phyloP scores from a whole-genome alignment of 2,329 filamentous ascomycete genomes.

The Scytalidium lignicola region DNA sequence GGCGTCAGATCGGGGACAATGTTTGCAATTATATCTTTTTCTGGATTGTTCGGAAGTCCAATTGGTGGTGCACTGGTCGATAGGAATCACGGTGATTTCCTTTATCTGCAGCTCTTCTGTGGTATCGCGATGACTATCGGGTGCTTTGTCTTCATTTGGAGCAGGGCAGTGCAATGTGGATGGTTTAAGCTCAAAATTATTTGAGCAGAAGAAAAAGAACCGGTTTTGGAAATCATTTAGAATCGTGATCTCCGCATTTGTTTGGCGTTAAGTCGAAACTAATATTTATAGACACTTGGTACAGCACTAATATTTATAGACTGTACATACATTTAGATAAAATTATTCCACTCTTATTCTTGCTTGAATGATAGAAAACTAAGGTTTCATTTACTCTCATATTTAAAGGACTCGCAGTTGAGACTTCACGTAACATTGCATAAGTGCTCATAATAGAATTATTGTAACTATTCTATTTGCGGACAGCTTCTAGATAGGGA shows the following conservation, averaged over 20 bases:
- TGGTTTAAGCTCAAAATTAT: constrained; percentile 19
- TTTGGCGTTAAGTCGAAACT: background rate
- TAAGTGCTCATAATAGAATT: no score
- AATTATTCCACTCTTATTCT: no score
- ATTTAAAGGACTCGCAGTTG: no score
- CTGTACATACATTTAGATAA: background rate
- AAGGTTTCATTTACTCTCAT: no score
- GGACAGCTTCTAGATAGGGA: no score
- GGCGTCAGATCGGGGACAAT: constrained; percentile 62
- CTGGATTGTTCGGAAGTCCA: constrained; percentile 61
- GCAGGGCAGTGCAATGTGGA: constrained; percentile 28
- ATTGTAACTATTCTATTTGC: no score
- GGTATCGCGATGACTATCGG: constrained; percentile 47
- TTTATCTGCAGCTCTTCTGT: constrained; percentile 56
- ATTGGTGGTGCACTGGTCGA: constrained; percentile 59
- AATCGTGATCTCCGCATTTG: background rate
- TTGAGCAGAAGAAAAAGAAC: constrained; percentile 4
- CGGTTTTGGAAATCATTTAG: background rate
- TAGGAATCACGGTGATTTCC: constrained; percentile 43
- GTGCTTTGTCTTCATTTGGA: constrained; percentile 31
- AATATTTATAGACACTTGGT: no score
- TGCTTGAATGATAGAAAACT: no score
- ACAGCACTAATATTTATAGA: background rate
- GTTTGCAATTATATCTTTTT: constrained; percentile 58
- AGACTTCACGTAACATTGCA: no score